phyloP scores from a whole-genome alignment of 2,329 filamentous ascomycete species.

The Pezicula neosporulosa region DNA sequence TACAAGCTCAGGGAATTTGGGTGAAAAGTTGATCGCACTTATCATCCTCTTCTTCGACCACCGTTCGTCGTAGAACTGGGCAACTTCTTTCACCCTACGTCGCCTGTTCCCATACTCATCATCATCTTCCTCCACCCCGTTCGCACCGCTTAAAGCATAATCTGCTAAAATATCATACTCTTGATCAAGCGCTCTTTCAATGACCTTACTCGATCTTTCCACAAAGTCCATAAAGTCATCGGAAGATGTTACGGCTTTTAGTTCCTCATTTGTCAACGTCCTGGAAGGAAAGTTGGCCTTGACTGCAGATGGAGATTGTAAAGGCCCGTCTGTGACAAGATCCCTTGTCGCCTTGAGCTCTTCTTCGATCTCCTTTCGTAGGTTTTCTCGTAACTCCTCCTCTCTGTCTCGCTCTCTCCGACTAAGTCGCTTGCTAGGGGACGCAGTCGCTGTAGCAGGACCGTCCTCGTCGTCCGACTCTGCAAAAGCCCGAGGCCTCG shows the following conservation, averaged over 20 bases:
- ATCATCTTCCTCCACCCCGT: conserved; percentile 76
- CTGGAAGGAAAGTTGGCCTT: conserved; percentile 70
- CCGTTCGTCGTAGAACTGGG: conserved; percentile 90
- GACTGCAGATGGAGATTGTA: conserved; percentile 37
- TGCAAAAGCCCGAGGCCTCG: conserved; percentile 50
- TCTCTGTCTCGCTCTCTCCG: conserved; percentile 78
- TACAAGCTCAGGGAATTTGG: conserved; percentile 89
- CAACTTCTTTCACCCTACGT: conserved; percentile 77
- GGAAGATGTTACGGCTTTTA: conserved; percentile 85
- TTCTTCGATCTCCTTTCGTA: conserved; percentile 88
- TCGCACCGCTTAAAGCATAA: conserved; percentile 75
- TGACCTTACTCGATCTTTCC: conserved; percentile 92
- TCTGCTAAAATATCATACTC: conserved; percentile 96
- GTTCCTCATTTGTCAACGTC: conserved; percentile 77
- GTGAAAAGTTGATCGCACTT: conserved; percentile 91
- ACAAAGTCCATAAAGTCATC: conserved; percentile 94
- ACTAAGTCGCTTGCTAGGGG: conserved; percentile 71
- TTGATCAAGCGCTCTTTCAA: conserved; percentile 90
- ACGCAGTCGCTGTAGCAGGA: conserved; percentile 48
- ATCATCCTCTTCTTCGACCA: conserved; percentile 99
- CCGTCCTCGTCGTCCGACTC: conserved; percentile 65
- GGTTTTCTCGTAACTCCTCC: conserved; percentile 81
- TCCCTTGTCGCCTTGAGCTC: conserved; percentile 75
- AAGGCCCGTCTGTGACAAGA: conserved; percentile 47
- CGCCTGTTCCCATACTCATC: conserved; percentile 71